Conservation (phyloP, 176 grass and related monocot genomes). For the Typha latifolia region DNA sequence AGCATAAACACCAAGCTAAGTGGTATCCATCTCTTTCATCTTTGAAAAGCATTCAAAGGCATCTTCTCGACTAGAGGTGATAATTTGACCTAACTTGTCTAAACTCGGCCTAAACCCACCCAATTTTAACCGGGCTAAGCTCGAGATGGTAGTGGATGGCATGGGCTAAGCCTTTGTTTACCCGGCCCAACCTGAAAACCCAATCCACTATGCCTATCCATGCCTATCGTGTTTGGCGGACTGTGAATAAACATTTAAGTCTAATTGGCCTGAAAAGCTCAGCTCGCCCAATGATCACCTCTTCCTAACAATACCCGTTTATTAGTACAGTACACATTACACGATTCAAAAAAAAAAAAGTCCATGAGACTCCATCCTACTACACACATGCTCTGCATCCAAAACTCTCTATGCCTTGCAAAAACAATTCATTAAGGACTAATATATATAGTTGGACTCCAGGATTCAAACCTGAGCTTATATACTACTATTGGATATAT, state of each 20-base stretch:
- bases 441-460: conserved; percentile 2
- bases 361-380: conserved; percentile 12
- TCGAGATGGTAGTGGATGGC: too few relatives aligned
- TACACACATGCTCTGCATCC: conserved; percentile 12
- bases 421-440: conserved; percentile 6
- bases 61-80: conserved; percentile 15
- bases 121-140: too few relatives aligned
- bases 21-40: conserved; percentile 9
- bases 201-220: too few relatives aligned
- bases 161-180: too few relatives aligned
- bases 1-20: conserved; percentile 17
- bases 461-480: not conserved
- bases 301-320: conserved; percentile 7
- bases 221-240: too few relatives aligned
- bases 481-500: too few relatives aligned
- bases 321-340: conserved; percentile 9
- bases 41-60: conserved; percentile 8
- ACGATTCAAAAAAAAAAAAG: conserved; percentile 5
- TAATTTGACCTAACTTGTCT: too few relatives aligned
- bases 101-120: too few relatives aligned
- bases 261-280: too few relatives aligned
- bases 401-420: conserved; percentile 6
- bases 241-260: too few relatives aligned
- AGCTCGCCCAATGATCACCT: too few relatives aligned
- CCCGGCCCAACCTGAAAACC: too few relatives aligned